phyloP scores from a whole-genome alignment of 1,139 yeast genomes.

The Sugiyamaella paludigena region DNA sequence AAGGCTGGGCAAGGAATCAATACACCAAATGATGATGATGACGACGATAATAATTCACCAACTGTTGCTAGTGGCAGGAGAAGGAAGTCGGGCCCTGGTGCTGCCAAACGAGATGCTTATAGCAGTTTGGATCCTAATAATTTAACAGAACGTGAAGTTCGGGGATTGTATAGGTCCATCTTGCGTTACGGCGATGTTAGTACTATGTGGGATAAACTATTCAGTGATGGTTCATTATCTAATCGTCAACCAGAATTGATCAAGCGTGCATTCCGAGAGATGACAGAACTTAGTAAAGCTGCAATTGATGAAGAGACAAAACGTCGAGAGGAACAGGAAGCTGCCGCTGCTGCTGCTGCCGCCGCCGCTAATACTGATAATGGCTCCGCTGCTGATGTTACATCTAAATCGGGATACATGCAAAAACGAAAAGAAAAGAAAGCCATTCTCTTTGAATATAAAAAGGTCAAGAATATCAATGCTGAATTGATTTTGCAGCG shows the following conservation, averaged over 20 bases:
- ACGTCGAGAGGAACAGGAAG: constrained; percentile 63
- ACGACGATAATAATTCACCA: constrained; percentile 47
- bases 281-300: constrained; percentile 59
- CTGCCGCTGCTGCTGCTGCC: constrained; percentile 39
- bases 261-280: constrained; percentile 70
- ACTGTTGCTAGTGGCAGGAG: constrained; percentile 31
- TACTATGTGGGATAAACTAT: constrained; percentile 75
- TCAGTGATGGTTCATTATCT: constrained; percentile 86
- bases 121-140: constrained; percentile 49
- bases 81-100: constrained; percentile 30
- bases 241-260: constrained; percentile 82
- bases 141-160: constrained; percentile 80
- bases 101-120: constrained; percentile 29
- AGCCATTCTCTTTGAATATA: constrained; percentile 86
- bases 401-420: constrained; percentile 4
- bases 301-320: constrained; percentile 66
- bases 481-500: constrained; percentile 84
- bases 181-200: constrained; percentile 78
- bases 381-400: constrained; percentile 14
- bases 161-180: constrained; percentile 82
- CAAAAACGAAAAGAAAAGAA: constrained; percentile 53
- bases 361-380: constrained; percentile 12
- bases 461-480: constrained; percentile 83
- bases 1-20: constrained; percentile 45
- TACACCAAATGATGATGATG: constrained; percentile 40